Percentiles rank a stretch among this genome's conserved stretches.
phyloP scores from a whole-genome alignment of 768 basidiomycete genomes.

The Suillus bovinus region DNA sequence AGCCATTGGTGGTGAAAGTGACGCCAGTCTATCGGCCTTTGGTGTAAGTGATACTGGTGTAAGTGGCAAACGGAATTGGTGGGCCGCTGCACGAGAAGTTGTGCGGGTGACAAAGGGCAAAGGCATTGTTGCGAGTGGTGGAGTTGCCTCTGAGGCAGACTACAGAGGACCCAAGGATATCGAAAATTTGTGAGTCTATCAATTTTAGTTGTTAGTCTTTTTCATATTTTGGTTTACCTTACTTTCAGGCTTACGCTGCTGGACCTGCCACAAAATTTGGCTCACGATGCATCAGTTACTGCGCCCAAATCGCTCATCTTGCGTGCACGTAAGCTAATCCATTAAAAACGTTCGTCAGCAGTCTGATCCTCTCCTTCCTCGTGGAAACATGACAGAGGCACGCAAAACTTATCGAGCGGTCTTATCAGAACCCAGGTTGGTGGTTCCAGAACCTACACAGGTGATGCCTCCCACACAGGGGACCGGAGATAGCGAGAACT shows the following conservation, averaged over 20 bases:
- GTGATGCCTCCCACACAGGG: neutral
- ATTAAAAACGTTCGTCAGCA: neutral
- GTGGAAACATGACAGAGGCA: constrained; percentile 52
- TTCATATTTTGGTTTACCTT: constrained; percentile 1
- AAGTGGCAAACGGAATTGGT: constrained; percentile 76
- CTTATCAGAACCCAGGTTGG: constrained; percentile 69
- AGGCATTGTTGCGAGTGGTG: constrained; percentile 71
- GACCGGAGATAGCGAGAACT: neutral
- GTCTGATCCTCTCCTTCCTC: neutral
- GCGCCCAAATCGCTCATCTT: constrained; percentile 66
- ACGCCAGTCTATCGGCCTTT: constrained; percentile 43
- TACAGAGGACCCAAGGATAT: constrained; percentile 73
- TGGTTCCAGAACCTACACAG: constrained; percentile 44
- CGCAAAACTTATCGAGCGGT: constrained; percentile 81
- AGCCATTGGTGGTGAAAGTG: constrained; percentile 64
- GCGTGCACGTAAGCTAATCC: constrained; percentile 63
- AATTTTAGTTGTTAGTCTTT: neutral
- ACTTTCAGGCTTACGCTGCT: constrained; percentile 61
- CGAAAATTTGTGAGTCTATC: constrained; percentile 63
- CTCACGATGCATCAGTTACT: constrained; percentile 61
- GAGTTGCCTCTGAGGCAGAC: constrained; percentile 59
- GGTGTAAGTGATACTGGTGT: constrained; percentile 54
- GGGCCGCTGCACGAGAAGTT: constrained; percentile 77
- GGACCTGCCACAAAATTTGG: constrained; percentile 66
- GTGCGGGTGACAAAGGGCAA: constrained; percentile 81